These are phyloP conservation scores for Microcos paniculata DNA, from an alignment of 345 rosid species.

Conservation along the genomic window DNA sequence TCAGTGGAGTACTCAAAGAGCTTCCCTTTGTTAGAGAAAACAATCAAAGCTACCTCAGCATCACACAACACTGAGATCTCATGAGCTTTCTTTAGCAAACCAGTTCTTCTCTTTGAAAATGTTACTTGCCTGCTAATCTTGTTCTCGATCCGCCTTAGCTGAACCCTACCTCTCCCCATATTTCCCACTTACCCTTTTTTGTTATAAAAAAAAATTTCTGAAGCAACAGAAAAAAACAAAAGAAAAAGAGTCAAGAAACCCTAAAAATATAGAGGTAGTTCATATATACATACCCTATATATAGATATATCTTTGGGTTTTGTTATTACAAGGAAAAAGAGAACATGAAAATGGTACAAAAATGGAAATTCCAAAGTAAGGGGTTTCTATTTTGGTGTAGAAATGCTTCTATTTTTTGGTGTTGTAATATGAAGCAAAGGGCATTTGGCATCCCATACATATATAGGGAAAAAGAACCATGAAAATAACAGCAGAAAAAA, in stretches of 20 bases:
- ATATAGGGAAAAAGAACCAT: background rate
- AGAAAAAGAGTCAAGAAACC: background rate
- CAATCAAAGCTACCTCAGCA: conserved; percentile 60
- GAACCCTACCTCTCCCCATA: conserved; percentile 42
- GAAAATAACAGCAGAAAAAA: background rate
- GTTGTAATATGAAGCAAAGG: conserved; percentile 16
- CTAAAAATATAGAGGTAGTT: background rate
- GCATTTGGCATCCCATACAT: background rate
- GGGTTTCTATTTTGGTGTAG: conserved; percentile 37
- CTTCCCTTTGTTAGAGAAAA: conserved; percentile 64
- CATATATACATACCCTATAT: background rate
- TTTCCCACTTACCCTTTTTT: background rate
- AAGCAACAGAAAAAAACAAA: background rate
- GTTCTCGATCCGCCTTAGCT: conserved; percentile 68
- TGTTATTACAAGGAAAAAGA: background rate
- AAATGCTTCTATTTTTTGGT: conserved; percentile 2
- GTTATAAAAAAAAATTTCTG: background rate
- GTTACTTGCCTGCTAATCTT: conserved; percentile 67
- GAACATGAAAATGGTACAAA: background rate
- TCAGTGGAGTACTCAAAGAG: conserved; percentile 57
- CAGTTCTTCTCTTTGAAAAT: conserved; percentile 56
- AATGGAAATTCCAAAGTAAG: conserved; percentile 12
- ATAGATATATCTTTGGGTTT: background rate
- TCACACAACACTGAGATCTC: conserved; percentile 74
- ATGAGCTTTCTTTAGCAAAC: conserved; percentile 59